These are phyloP conservation scores for Albizia julibrissin DNA, from an alignment of 306 rosid species.

Conservation along the genomic window DNA sequence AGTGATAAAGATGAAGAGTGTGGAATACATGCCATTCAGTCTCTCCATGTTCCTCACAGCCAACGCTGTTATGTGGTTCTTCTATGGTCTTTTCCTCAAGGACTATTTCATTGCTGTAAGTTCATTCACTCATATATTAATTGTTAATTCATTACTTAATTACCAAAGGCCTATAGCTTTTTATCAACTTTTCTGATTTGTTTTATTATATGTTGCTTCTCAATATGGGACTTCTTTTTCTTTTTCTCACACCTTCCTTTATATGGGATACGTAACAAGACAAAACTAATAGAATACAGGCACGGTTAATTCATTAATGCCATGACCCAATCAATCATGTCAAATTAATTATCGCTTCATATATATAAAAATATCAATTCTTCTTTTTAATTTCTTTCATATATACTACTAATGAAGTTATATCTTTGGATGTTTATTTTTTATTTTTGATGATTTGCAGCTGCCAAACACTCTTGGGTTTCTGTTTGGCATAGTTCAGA, in stretches of 20 bases:
- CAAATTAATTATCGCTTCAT: neutral
- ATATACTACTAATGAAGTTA: neutral
- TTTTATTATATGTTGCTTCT: neutral
- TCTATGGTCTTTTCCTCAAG: conserved; percentile 76
- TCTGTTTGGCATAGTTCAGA: conserved; percentile 76
- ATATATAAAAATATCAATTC: neutral
- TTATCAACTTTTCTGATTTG: neutral
- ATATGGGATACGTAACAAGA: neutral
- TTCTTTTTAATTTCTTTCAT: neutral
- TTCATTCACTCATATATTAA: neutral
- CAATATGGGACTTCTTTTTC: neutral
- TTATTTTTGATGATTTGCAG: conserved; percentile 39
- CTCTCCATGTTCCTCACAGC: conserved; percentile 80
- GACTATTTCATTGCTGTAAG: conserved; percentile 89
- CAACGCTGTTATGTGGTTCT: conserved; percentile 90
- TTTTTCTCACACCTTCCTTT: neutral
- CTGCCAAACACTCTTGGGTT: conserved; percentile 84
- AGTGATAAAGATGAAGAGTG: conserved; percentile 72
- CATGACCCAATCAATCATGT: neutral
- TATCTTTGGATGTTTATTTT: neutral
- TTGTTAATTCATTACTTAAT: neutral
- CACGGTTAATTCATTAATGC: neutral
- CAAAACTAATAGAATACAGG: conserved; percentile 16
- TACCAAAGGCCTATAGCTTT: neutral
- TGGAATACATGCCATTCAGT: conserved; percentile 84